Conservation (phyloP, 768 basidiomycete species). For the Tricholoma hemisulphureum region DNA sequence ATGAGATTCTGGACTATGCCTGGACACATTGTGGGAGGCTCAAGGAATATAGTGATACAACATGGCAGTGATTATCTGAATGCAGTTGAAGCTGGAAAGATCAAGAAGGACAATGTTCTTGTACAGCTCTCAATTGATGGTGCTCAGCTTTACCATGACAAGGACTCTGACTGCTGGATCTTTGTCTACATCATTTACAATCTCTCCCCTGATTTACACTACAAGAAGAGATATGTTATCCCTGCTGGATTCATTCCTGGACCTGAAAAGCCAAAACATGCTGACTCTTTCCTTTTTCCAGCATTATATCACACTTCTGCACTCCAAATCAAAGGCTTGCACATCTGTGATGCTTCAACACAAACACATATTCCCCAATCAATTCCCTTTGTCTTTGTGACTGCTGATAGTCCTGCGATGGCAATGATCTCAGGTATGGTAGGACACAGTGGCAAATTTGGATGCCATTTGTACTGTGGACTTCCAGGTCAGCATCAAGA, state of each 20-base stretch:
- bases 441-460: neutral
- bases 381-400: slow-evolving; percentile 16
- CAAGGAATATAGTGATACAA: neutral
- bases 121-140: slow-evolving; percentile 12
- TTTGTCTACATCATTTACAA: too few species aligned
- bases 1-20: slow-evolving; percentile 2
- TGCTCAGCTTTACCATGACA: too few species aligned
- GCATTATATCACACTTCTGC: slow-evolving; percentile 26
- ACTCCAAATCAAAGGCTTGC: slow-evolving; percentile 12
- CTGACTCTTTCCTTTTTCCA: too few species aligned
- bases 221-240: slow-evolving; percentile 11
- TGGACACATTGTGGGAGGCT: neutral
- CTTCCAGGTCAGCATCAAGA: slow-evolving; percentile 16
- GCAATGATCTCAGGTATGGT: too few species aligned
- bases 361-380: slow-evolving; percentile 11
- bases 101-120: too few species aligned
- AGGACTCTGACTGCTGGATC: too few species aligned
- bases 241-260: slow-evolving; percentile 14
- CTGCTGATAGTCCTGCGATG: neutral
- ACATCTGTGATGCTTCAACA: slow-evolving; percentile 30
- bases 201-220: too few species aligned
- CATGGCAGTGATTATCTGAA: neutral
- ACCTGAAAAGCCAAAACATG: too few species aligned
- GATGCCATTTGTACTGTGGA: neutral
- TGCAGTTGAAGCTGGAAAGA: too few species aligned